Evolutionary conservation across 2,329 filamentous ascomycete genomes (phyloP).

Genomic region (Colletotrichum gloeosporioides): DNA sequence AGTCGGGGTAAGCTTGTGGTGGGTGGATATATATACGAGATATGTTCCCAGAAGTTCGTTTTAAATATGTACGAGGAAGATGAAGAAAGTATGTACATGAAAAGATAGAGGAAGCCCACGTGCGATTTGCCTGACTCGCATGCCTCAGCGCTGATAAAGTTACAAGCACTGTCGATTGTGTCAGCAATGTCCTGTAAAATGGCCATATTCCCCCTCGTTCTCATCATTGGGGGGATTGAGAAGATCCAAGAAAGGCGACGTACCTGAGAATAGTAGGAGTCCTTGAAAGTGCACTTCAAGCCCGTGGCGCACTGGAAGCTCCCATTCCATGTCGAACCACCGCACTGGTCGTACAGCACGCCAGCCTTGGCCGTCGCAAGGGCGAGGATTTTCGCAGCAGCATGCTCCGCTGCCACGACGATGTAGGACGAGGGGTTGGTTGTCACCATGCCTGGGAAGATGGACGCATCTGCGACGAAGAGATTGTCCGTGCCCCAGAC

Average conservation of each 20-base stretch:
- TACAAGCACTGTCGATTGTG: background rate
- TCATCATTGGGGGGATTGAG: accelerated
- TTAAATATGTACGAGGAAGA: background rate
- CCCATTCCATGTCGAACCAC: conserved; percentile 26
- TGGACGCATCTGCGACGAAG: conserved; percentile 71
- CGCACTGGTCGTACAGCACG: conserved; percentile 24
- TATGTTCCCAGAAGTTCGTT: background rate
- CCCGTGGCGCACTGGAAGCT: conserved; percentile 24
- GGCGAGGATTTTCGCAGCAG: conserved; percentile 38
- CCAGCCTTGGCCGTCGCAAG: conserved; percentile 10
- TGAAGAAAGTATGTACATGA: background rate
- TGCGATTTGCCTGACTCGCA: background rate
- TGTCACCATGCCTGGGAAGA: conserved; percentile 72
- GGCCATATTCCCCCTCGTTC: background rate
- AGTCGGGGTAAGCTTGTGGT: background rate
- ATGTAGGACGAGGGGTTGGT: conserved; percentile 72
- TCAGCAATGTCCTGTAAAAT: background rate
- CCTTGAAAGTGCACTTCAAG: conserved; percentile 21
- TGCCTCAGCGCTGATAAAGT: background rate
- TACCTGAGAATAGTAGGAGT: conserved; percentile 25
- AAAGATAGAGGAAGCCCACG: background rate
- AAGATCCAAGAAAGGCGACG: background rate
- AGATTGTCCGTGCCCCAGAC: conserved; percentile 73
- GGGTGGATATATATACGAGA: background rate
- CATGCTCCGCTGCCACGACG: conserved; percentile 68